Conservation (phyloP, 805 yeast genomes). For the Candida boidinii region DNA sequence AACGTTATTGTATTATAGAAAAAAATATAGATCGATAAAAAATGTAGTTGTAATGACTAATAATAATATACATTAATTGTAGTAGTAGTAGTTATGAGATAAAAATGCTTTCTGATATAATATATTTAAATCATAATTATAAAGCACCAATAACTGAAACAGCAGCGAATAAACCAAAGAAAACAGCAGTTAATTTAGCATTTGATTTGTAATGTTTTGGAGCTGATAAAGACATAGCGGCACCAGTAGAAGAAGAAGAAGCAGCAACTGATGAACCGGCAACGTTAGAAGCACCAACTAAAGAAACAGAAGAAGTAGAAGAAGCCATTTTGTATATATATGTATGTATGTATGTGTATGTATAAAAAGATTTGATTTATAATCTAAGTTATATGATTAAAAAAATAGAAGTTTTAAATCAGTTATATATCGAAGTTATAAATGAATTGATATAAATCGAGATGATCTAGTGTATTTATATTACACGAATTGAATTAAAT, state of each 20-base stretch:
- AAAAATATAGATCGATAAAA: background rate
- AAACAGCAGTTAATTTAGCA: constrained; percentile 19
- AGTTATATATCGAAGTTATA: no score
- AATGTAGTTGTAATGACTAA: background rate
- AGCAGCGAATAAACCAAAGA: constrained; percentile 20
- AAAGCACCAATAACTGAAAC: constrained; percentile 20
- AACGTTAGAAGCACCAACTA: constrained; percentile 16
- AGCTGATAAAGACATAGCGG: constrained; percentile 9
- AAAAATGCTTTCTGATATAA: background rate
- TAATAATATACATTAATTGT: background rate
- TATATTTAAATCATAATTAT: constrained; percentile 6
- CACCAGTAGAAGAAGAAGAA: constrained; percentile 10
- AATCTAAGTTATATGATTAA: no score
- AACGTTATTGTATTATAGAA: background rate
- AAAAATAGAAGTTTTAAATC: no score
- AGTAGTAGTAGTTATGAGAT: no score
- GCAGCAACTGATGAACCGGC: constrained; percentile 8
- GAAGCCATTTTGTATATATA: constrained; percentile 10
- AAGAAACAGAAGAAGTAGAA: constrained; percentile 12
- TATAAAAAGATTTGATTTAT: no score
- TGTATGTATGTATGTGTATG: no score
- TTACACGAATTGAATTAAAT: no score
- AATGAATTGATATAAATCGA: no score
- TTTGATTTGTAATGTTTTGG: constrained; percentile 19
- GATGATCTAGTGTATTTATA: no score